Percentiles rank a stretch among this genome's conserved stretches.
These are phyloP conservation scores for Penicillium fuscoglaucum DNA, from an alignment of 2,329 filamentous ascomycete genomes.

Conservation along the genomic window DNA sequence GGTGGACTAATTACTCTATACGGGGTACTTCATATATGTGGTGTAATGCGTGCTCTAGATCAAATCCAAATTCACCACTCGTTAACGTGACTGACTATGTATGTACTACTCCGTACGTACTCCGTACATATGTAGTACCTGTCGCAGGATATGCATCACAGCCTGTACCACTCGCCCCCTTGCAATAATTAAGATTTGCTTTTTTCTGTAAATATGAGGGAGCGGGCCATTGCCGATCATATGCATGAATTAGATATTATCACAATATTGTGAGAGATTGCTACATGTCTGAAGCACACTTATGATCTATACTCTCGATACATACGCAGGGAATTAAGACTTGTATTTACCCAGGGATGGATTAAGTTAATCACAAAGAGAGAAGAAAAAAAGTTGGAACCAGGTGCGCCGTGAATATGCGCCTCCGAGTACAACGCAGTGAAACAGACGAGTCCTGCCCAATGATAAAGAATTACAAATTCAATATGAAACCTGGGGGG, in stretches of 20 bases:
- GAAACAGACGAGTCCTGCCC: slow-evolving; percentile 9
- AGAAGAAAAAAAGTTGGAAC: slow-evolving; percentile 5
- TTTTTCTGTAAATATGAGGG: background rate
- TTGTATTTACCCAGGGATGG: slow-evolving; percentile 14
- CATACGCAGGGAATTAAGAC: background rate
- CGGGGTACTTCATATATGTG: background rate
- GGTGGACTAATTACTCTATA: background rate
- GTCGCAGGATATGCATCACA: background rate
- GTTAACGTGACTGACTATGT: background rate
- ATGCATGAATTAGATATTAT: too few relatives aligned
- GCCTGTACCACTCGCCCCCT: background rate
- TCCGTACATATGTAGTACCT: background rate
- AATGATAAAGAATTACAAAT: slow-evolving; percentile 17
- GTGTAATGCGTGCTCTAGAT: background rate
- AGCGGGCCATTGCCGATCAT: background rate
- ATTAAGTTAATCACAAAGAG: slow-evolving; percentile 17
- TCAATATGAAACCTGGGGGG: slow-evolving; percentile 11
- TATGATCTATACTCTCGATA: background rate
- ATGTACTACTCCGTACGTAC: background rate
- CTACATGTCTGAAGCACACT: background rate
- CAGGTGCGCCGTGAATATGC: slow-evolving; percentile 18
- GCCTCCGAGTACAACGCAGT: slow-evolving; percentile 6
- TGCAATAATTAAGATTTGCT: background rate
- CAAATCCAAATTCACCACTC: background rate
- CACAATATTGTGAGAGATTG: background rate